Evolutionary conservation across 805 yeast genomes (phyloP).

Genomic region (Metschnikowia lochheadii): DNA sequence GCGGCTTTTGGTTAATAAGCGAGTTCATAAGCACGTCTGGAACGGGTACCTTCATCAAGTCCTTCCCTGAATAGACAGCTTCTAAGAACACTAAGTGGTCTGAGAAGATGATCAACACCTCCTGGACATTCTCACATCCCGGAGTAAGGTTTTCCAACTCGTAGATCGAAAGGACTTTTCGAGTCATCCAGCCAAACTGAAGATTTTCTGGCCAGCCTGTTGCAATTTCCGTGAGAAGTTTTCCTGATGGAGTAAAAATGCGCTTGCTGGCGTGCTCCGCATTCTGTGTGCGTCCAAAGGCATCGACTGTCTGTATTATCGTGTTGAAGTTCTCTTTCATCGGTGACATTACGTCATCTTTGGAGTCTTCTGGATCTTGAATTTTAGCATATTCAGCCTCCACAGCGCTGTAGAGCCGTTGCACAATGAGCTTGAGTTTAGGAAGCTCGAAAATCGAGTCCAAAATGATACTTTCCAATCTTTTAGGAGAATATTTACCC

Average conservation of each 20-base stretch:
- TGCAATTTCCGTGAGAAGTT: slow-evolving; percentile 78
- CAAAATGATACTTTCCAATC: slow-evolving; percentile 47
- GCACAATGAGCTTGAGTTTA: slow-evolving; percentile 63
- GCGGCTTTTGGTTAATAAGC: slow-evolving; percentile 76
- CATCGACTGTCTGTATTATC: slow-evolving; percentile 65
- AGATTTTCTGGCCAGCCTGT: slow-evolving; percentile 82
- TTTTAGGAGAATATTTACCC: slow-evolving; percentile 24
- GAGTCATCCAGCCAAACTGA: slow-evolving; percentile 82
- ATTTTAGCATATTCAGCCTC: slow-evolving; percentile 36
- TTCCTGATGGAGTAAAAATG: slow-evolving; percentile 88
- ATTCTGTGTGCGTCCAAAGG: slow-evolving; percentile 54
- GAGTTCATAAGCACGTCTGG: slow-evolving; percentile 88
- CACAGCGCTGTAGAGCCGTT: slow-evolving; percentile 51
- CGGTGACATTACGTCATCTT: slow-evolving; percentile 19
- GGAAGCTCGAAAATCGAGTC: slow-evolving; percentile 66
- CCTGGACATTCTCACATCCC: slow-evolving; percentile 21
- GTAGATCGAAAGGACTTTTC: slow-evolving; percentile 78
- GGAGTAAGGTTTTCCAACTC: slow-evolving; percentile 31
- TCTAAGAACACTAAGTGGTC: slow-evolving; percentile 69
- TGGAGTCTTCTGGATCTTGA: slow-evolving; percentile 13
- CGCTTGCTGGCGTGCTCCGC: slow-evolving; percentile 24
- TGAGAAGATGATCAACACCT: slow-evolving; percentile 72
- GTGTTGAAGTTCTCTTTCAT: slow-evolving; percentile 46
- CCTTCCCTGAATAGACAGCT: slow-evolving; percentile 41
- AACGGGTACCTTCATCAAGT: slow-evolving; percentile 35